Evolutionary conservation across 1,284 basidiomycete species (phyloP), one percentile per base, ranked within the genome.

Genomic region (Ceratobasidium sp.): DNA sequence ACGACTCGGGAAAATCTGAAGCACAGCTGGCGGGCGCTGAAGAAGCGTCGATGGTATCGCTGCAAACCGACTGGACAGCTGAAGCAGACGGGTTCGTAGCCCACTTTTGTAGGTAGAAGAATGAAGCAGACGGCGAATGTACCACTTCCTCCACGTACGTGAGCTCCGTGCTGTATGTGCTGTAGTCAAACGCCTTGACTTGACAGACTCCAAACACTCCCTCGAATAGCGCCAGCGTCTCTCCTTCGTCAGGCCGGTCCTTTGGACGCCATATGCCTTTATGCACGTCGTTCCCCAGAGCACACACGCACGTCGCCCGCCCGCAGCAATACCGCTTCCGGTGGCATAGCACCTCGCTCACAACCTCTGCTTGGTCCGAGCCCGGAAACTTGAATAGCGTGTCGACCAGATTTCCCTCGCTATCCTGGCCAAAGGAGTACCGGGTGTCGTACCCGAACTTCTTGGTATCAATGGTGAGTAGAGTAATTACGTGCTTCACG

Each of bases 291-390:
- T 42, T 13, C 7, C n/a, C 15, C 15, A 71, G 69, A 23, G 42
- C 28, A 40, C 52, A 40, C 5, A 71, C 56, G 13, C 52, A 56
- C 5, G 69, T 71, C 20, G 69, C 69, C 9, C 59, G 56, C 4
- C 70, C 59, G 6, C 44, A 48, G 44, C 56, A 59, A n/a, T 57
- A 73, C n/a, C n/a, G n/a, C n/a, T 61, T 61, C 4, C 70, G 42
- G 42, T 73, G 23, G 46, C 70, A 73, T 3, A 73, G n/a, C 40
- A 73, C 12, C 42, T 73, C 70, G 12, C 26, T 48, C 42, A 73
- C 56, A 4, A 61, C 46, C 56, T 57, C 23, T 4, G 54, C 57
- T 1, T 23, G 17, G 12, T 66, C 64, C 1, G 1, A 33, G 33
- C 4, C 33, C 1, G 50, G 50, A 3, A 52, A 52, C 15, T 52